Percentiles rank a stretch among this genome's conserved stretches.
Conservation (phyloP, 73 alveolate genomes). For the Paramecium sonneborni region DNA sequence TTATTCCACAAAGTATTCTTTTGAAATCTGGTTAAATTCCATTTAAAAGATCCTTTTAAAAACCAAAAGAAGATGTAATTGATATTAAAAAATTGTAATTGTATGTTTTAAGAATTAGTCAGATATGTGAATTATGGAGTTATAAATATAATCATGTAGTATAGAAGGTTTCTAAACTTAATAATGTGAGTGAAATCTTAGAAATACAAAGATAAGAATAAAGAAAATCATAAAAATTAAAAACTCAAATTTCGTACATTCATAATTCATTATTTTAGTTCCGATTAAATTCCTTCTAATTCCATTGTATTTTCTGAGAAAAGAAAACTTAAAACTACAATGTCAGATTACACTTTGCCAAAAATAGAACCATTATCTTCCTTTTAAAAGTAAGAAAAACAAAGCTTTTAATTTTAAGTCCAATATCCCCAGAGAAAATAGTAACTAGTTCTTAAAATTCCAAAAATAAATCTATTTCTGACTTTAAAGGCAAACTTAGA, state of each 20-base stretch:
- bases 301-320: neutral
- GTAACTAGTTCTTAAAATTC: neutral
- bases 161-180: neutral
- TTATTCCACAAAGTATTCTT: neutral
- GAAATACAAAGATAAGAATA: neutral
- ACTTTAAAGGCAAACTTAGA: neutral
- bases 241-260: neutral
- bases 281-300: conserved; percentile 7
- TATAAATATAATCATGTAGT: neutral
- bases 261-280: neutral
- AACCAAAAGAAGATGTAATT: neutral
- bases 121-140: conserved; percentile 26
- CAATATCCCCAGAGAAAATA: neutral
- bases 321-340: neutral
- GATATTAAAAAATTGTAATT: conserved; percentile 8
- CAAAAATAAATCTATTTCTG: neutral
- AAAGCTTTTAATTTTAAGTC: neutral
- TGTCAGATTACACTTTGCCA: neutral
- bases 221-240: neutral
- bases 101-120: neutral
- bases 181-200: neutral
- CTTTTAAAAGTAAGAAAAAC: neutral
- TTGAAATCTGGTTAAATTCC: neutral
- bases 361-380: neutral
- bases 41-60: neutral